Conservation (phyloP, 2,329 filamentous ascomycete genomes). For the Ophiobolus disseminans region DNA sequence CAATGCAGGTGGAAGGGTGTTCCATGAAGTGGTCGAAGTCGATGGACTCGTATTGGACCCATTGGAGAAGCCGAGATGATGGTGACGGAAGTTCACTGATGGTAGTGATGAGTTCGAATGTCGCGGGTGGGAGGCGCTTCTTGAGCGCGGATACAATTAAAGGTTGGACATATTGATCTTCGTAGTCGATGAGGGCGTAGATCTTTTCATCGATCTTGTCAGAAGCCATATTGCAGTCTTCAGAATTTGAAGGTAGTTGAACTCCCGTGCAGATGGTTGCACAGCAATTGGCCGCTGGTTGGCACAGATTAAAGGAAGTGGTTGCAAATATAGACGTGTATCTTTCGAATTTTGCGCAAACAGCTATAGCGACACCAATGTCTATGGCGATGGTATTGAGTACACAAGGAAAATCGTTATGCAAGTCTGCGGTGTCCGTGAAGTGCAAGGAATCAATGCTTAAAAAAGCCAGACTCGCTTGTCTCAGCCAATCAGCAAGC, state of each 20-base stretch:
- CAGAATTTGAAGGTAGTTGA: too few species aligned
- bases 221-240: too few species aligned
- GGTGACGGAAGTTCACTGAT: slow-evolving; percentile 56
- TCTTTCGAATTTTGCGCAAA: too few species aligned
- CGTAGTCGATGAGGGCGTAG: slow-evolving; percentile 81
- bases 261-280: too few species aligned
- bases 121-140: slow-evolving; percentile 62
- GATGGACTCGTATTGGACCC: slow-evolving; percentile 83
- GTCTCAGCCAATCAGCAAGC: slow-evolving; percentile 38
- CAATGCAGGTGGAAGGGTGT: slow-evolving; percentile 67
- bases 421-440: slow-evolving; percentile 2
- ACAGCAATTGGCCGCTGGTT: too few species aligned
- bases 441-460: slow-evolving; percentile 1
- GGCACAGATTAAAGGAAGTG: too few species aligned
- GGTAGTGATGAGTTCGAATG: slow-evolving; percentile 64
- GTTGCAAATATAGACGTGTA: too few species aligned
- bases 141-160: slow-evolving; percentile 78
- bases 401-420: slow-evolving; percentile 30
- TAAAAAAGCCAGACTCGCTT: slow-evolving; percentile 41
- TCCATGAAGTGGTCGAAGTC: slow-evolving; percentile 78
- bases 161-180: slow-evolving; percentile 87
- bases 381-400: too few species aligned
- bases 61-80: slow-evolving; percentile 70
- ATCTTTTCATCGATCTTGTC: slow-evolving; percentile 45
- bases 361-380: too few species aligned